Evolutionary conservation across 805 yeast species (phyloP).

Genomic region (Torulaspora franciscae): DNA sequence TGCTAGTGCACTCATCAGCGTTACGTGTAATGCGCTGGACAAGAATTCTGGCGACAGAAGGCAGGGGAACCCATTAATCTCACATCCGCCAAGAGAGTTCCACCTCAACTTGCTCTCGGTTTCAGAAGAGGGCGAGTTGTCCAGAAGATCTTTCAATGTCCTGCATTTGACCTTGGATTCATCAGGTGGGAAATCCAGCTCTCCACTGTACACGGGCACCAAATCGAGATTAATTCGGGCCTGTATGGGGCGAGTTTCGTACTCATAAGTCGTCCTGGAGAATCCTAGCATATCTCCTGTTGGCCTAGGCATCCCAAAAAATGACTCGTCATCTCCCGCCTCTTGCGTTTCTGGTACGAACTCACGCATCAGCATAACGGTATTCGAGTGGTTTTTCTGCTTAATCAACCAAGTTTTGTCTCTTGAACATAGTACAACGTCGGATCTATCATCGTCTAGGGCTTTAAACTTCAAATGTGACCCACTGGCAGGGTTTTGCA

Average conservation of each 20-base stretch:
- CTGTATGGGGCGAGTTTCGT: slow-evolving; percentile 35
- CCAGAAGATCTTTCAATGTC: slow-evolving; percentile 36
- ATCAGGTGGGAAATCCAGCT: slow-evolving; percentile 12
- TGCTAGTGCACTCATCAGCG: slow-evolving; percentile 39
- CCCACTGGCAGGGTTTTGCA: slow-evolving; percentile 22
- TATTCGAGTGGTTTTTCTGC: slow-evolving; percentile 83
- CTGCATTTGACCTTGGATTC: slow-evolving; percentile 11
- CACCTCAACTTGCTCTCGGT: slow-evolving; percentile 50
- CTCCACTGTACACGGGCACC: slow-evolving; percentile 40
- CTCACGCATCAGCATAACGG: slow-evolving; percentile 52
- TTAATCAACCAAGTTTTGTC: slow-evolving; percentile 58
- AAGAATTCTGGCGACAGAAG: slow-evolving; percentile 36
- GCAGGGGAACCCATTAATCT: slow-evolving; percentile 43
- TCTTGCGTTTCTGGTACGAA: slow-evolving; percentile 22
- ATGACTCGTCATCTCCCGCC: slow-evolving; percentile 18
- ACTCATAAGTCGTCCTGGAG: slow-evolving; percentile 30
- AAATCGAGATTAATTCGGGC: slow-evolving; percentile 34
- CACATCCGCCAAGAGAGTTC: slow-evolving; percentile 52
- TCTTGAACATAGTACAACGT: slow-evolving; percentile 58
- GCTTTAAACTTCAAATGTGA: slow-evolving; percentile 30
- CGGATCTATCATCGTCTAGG: slow-evolving; percentile 29
- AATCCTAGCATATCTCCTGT: slow-evolving; percentile 32
- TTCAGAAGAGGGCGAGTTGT: slow-evolving; percentile 50
- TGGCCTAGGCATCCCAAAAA: slow-evolving; percentile 36
- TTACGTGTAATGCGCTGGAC: slow-evolving; percentile 35